Evolutionary conservation across 805 yeast species (phyloP), one percentile per base, ranked within the genome.

Genomic region (Ogataea populi-albae): DNA sequence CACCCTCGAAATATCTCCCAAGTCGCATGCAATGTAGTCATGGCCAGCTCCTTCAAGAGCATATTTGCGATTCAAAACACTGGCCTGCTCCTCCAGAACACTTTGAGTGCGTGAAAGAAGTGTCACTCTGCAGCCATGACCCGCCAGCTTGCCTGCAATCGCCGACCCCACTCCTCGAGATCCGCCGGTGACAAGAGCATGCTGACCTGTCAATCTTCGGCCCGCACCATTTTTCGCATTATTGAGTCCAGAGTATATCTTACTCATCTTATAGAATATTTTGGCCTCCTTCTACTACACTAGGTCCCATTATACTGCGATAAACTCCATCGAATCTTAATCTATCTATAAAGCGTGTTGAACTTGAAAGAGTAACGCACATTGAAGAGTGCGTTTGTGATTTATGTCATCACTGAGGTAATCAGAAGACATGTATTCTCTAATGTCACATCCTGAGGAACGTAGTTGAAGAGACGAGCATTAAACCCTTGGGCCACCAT

Each of bases 141-240:
- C 31, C 0, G 86, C 73, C 18, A 83, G 61, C 20, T 49, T 54
- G 22, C 52, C 44, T 0, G 87, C 81, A 12, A 84, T 71, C 0
- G 69, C 68, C 3, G 65, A 59, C 0, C 93, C 93, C 10, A 83
- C 62, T 0, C 93, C 91, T 29, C 71, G 61, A 0, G 88, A 77
- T 0, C 81, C 88, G 1, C 93, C 93, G 0, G 87, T 81, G 2
- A 81, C 58, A 4, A 76, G 45, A 0, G 79, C 81, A 39, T 47
- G 55, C 20, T 55, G 59, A 8, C 46, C 41, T 26, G 33, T 14
- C 6, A 34, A 41, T 38, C 36, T 37, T 6, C 14, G 4, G 19
- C n/a, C 28, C 14, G 14, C 14, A 7, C 12, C 11, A n/a, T 25
- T 28, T 17, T 11, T 18, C 22, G 33, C 19, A n/a, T n/a, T n/a